phyloP scores from a whole-genome alignment of 1,284 basidiomycete genomes.

The Trichosporon sp. region DNA sequence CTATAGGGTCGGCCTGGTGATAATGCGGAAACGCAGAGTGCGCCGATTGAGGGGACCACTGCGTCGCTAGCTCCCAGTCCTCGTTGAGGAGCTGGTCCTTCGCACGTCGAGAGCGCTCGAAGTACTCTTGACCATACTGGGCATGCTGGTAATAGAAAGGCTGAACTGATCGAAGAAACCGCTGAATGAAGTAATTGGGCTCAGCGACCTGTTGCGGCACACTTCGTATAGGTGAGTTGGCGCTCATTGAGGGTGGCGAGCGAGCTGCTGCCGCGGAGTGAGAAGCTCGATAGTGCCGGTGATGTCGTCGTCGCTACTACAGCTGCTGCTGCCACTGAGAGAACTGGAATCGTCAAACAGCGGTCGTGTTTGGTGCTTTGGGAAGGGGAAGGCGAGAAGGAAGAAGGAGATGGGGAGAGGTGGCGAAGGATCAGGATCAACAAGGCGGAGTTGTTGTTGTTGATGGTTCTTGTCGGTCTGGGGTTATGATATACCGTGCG shows the following conservation, averaged over 20 bases:
- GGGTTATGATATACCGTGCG: neutral
- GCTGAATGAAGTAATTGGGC: conserved; percentile 2
- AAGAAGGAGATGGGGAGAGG: neutral
- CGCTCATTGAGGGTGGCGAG: neutral
- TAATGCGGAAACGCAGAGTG: neutral
- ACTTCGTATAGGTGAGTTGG: neutral
- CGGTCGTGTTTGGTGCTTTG: neutral
- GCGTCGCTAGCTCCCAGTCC: neutral
- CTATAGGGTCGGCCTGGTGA: neutral
- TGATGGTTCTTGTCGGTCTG: neutral
- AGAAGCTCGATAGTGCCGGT: neutral
- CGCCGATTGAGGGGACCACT: neutral
- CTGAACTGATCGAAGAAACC: neutral
- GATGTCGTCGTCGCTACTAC: neutral
- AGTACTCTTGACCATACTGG: neutral
- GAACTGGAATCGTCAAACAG: neutral
- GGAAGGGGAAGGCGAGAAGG: neutral
- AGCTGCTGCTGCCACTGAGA: neutral
- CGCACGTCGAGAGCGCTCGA: neutral
- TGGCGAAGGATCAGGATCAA: neutral
- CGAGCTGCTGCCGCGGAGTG: neutral
- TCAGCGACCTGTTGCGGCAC: conserved; percentile 1
- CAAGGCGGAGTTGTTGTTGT: neutral
- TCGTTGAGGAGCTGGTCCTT: neutral
- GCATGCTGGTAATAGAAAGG: neutral